Evolutionary conservation across 495 filamentous ascomycete genomes (phyloP).

Genomic region (Trypethelium eluteriae): DNA sequence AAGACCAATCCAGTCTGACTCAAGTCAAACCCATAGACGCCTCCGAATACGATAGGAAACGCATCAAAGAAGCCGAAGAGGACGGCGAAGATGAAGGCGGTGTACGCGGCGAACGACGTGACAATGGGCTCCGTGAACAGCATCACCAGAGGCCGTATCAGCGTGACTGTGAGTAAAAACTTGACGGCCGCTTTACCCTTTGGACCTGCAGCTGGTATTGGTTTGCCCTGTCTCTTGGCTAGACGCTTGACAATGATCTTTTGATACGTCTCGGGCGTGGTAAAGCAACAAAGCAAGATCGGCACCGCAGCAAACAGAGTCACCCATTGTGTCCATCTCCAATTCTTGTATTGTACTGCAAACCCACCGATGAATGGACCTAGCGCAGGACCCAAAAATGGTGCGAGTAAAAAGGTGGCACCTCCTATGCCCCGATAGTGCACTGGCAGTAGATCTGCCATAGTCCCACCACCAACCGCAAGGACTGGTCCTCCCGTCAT

Average conservation of each 20-base stretch:
- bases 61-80: slow-evolving; percentile 51
- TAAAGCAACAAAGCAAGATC: slow-evolving; percentile 31
- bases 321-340: slow-evolving; percentile 37
- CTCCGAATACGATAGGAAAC: slow-evolving; percentile 46
- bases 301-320: slow-evolving; percentile 33
- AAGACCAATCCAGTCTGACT: slow-evolving; percentile 45
- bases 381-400: slow-evolving; percentile 52
- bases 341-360: slow-evolving; percentile 33
- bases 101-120: slow-evolving; percentile 46
- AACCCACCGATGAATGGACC: slow-evolving; percentile 44
- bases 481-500: slow-evolving; percentile 48
- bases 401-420: slow-evolving; percentile 46
- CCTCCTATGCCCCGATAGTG: slow-evolving; percentile 41
- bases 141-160: slow-evolving; percentile 36
- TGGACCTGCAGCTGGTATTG: slow-evolving; percentile 25
- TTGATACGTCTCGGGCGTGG: slow-evolving; percentile 33
- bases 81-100: slow-evolving; percentile 45
- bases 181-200: slow-evolving; percentile 25
- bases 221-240: slow-evolving; percentile 25
- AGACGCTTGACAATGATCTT: slow-evolving; percentile 35
- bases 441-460: slow-evolving; percentile 46
- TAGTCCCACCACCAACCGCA: slow-evolving; percentile 49
- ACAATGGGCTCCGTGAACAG: slow-evolving; percentile 44
- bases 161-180: slow-evolving; percentile 31
- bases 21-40: slow-evolving; percentile 43